Base-by-base conservation (phyloP, 345 rosid genomes). In the Gossypium bickii region DNA sequence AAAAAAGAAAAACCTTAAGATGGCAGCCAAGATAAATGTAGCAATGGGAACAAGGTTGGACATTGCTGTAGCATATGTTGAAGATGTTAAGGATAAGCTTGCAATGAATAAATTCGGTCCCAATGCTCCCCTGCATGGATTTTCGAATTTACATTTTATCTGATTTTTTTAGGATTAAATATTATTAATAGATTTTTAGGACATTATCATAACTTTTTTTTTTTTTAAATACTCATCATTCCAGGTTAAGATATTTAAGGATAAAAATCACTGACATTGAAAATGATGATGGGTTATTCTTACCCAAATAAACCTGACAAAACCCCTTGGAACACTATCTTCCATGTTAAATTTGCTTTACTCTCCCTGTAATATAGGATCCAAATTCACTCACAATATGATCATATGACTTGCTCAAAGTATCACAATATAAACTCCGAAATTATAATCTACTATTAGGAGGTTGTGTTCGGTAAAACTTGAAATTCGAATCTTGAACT, bases 41-140 rank as follows among this genome's bases (percentile, higher is more conserved):
- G 55, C 71, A 15, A 48, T 48, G 25, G 71, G 57, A 67, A 67
- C 55, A 10, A 67, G 13, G 43, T 67, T 67, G 55, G 57, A 15
- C 57, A 48, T 15, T 29, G 71, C 71, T 2, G 71, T 47, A 15
- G 71, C 12, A 67, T 22, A 67, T 3, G 43, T 48, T 67, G 57
- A 29, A 24, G 71, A 67, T 67, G 71, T 67, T 7, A 67, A 24
- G 57, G 71, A 24, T 24, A 67, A 47, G 22, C 71, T 48, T 48
- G 38, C 71, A 24, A 67, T 67, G 71, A 67, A 48, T 25, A 67
- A 25, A 67, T 67, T 67, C 7, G 56, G 71, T 7, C 20, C 57
- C 57, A 67, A 12, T 15, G 43, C 41, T 48, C 71, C 71, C 57
- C 71, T 67, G 57, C 38, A 48, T 2, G 12, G 6, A 59, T 12